These are phyloP conservation scores for Ceratobasidium sp. DNA, from an alignment of 1,284 basidiomycete genomes.

Conservation along the genomic window DNA sequence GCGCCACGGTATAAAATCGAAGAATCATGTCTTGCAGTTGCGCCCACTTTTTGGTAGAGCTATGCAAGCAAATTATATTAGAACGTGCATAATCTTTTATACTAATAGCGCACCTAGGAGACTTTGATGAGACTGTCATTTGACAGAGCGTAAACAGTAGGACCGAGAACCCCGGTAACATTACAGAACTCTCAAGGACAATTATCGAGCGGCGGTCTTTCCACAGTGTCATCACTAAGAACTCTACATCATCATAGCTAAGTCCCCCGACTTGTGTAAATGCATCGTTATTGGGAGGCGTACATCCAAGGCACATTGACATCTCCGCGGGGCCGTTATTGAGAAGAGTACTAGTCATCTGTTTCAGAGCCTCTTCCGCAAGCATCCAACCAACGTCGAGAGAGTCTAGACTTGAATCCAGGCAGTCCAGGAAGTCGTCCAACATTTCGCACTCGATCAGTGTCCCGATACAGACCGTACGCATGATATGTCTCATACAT, in stretches of 20 bases:
- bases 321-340: not conserved
- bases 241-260: not conserved
- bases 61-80: too few species aligned
- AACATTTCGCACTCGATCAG: not conserved
- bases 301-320: not conserved
- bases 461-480: conserved; percentile 13
- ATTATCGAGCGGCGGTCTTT: not conserved
- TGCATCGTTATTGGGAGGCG: not conserved
- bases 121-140: not conserved
- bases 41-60: not conserved
- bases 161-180: not conserved
- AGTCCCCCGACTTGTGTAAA: conserved; percentile 23
- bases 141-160: not conserved
- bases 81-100: too few species aligned
- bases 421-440: not conserved
- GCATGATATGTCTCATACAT: conserved; percentile 19
- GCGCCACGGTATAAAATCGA: not conserved
- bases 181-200: not conserved
- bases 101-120: conserved; percentile 6
- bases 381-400: not conserved
- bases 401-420: not conserved
- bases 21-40: conserved; percentile 9
- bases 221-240: not conserved
- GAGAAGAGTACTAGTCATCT: not conserved
- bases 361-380: not conserved